A percentile compares a stretch with the other conserved stretches of the same genome.
Evolutionary conservation across 495 filamentous ascomycete species (phyloP).

Genomic region (Friedmanniomyces endolithicus): DNA sequence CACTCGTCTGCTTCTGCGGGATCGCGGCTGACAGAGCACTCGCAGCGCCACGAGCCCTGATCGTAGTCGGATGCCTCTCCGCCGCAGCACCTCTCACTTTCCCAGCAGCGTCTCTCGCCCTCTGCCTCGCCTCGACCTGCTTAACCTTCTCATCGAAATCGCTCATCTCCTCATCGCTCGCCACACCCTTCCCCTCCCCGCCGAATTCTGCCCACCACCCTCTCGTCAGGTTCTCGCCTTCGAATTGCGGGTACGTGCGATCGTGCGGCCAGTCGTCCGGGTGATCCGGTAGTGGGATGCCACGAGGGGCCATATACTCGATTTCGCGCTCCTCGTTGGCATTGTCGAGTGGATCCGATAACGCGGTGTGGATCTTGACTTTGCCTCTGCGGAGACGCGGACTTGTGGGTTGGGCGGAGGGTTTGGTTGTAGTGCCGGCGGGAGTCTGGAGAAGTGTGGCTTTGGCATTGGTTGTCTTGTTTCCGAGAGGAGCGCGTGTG

Average conservation of each 20-base stretch:
- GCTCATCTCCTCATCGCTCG: conserved; percentile 45
- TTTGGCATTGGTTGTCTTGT: conserved; percentile 95
- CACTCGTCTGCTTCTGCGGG: conserved; percentile 23
- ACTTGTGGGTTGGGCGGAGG: conserved; percentile 35
- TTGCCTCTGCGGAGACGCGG: conserved; percentile 37
- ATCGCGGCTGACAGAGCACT: conserved; percentile 37
- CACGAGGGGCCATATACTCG: conserved; percentile 59
- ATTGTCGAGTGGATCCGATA: conserved; percentile 35
- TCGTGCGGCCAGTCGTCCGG: conserved; percentile 48
- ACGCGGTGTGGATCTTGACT: conserved; percentile 34
- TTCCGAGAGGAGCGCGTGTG: conserved; percentile 68
- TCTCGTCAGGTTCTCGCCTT: conserved; percentile 52
- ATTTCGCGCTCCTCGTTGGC: conserved; percentile 56
- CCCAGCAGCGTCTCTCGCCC: conserved; percentile 6
- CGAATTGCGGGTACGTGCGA: conserved; percentile 35
- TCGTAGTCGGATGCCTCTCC: conserved; percentile 29
- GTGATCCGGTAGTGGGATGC: conserved; percentile 38
- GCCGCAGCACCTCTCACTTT: conserved; percentile 35
- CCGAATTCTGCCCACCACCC: conserved; percentile 55
- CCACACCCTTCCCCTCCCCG: conserved; percentile 49
- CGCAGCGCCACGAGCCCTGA: conserved; percentile 44
- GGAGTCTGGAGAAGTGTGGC: conserved; percentile 56
- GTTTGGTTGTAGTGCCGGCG: conserved; percentile 36
- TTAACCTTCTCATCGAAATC: conserved; percentile 49
- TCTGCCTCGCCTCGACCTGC: conserved; percentile 38